Conservation (phyloP, 768 basidiomycete species). For the Clitopilus hobsonii region DNA sequence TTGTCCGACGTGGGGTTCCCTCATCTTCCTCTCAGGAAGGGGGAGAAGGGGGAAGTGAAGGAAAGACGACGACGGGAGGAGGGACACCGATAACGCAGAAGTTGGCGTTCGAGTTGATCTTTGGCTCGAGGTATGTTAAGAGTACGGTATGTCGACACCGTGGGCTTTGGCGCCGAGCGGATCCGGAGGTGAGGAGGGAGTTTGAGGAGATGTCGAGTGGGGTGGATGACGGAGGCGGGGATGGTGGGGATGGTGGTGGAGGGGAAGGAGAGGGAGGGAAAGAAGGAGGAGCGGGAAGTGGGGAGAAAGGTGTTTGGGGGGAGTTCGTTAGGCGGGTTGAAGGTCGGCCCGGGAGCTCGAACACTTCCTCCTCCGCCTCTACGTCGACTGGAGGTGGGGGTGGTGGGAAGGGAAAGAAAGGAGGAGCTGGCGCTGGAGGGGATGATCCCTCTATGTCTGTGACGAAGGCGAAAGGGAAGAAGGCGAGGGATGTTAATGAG, state of each 20-base stretch:
- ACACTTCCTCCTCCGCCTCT: no score
- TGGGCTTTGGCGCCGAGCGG: slow-evolving; percentile 62
- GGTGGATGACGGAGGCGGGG: slow-evolving; percentile 59
- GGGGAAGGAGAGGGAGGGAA: slow-evolving; percentile 46
- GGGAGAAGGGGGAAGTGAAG: slow-evolving; percentile 28
- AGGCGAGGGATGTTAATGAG: background rate
- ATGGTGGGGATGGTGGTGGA: slow-evolving; percentile 36
- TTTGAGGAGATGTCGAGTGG: slow-evolving; percentile 59
- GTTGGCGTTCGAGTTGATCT: slow-evolving; percentile 65
- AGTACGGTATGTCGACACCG: slow-evolving; percentile 70
- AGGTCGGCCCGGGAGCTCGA: no score
- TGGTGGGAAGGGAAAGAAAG: slow-evolving; percentile 41
- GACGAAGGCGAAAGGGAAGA: background rate
- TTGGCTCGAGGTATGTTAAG: slow-evolving; percentile 69
- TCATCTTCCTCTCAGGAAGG: background rate
- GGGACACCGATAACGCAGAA: slow-evolving; percentile 40
- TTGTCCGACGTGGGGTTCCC: slow-evolving; percentile 23
- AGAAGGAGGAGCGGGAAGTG: background rate
- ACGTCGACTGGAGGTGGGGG: slow-evolving; percentile 49
- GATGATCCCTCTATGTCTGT: background rate
- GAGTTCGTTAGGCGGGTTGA: no score
- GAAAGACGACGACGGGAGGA: background rate
- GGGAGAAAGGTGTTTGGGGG: background rate
- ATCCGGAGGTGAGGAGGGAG: slow-evolving; percentile 36
- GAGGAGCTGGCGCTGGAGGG: background rate